Conservation (phyloP, 352 stramenopile species). For the Globisporangium splendens region DNA sequence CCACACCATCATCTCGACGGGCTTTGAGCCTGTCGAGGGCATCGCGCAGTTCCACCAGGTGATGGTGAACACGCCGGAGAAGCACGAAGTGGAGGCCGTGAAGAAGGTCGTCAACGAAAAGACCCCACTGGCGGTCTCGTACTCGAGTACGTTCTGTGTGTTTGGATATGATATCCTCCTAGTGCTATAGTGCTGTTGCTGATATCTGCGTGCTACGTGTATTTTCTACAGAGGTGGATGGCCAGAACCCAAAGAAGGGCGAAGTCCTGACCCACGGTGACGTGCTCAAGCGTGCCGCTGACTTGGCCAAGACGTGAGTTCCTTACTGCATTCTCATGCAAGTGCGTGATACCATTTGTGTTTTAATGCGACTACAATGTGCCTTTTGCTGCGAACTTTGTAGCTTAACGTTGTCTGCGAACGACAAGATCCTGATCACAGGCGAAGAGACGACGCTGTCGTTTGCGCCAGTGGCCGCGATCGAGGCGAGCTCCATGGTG, state of each 20-base stretch:
- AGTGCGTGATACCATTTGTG: no score
- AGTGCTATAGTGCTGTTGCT: not conserved
- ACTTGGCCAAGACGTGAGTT: conserved; percentile 67
- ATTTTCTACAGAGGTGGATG: conserved; percentile 49
- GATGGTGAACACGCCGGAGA: conserved; percentile 77
- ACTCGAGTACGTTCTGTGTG: conserved; percentile 59
- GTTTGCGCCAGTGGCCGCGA: conserved; percentile 70
- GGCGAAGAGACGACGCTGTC: conserved; percentile 63
- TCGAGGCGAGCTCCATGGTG: conserved; percentile 68
- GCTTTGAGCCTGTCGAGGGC: conserved; percentile 63
- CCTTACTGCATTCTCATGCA: not conserved
- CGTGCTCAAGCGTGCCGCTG: conserved; percentile 65
- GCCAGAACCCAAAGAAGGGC: conserved; percentile 80
- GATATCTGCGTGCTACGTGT: conserved; percentile 7
- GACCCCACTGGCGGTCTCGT: conserved; percentile 71
- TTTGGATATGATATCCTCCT: not conserved
- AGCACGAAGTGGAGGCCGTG: conserved; percentile 51
- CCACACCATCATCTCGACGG: conserved; percentile 84
- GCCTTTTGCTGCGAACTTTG: not conserved
- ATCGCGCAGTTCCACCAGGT: conserved; percentile 79
- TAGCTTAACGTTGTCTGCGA: conserved; percentile 64
- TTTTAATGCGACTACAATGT: no score
- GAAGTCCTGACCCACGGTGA: conserved; percentile 77
- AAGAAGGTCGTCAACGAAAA: conserved; percentile 61
- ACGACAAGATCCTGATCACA: conserved; percentile 83